phyloP scores from a whole-genome alignment of 2,329 filamentous ascomycete genomes.

The Lasiodiplodia theobromae region DNA sequence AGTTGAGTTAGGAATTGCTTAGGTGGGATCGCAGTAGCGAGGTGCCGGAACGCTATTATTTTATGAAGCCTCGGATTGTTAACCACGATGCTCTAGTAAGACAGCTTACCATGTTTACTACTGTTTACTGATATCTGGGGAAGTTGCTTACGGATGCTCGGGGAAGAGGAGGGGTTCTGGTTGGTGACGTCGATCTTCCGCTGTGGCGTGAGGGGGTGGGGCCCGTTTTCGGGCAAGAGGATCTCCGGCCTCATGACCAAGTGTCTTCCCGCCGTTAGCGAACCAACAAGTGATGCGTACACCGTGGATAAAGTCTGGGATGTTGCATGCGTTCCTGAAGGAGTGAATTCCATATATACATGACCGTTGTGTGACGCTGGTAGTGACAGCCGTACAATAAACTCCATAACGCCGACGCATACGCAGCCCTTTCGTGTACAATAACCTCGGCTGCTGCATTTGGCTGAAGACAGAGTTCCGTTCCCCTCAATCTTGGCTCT shows the following conservation, averaged over 20 bases:
- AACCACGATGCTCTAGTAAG: background rate
- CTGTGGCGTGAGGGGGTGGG: conserved; percentile 22
- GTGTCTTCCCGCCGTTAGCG: conserved; percentile 1
- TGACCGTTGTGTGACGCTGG: background rate
- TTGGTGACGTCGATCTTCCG: conserved; percentile 21
- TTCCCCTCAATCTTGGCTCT: background rate
- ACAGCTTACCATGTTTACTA: background rate
- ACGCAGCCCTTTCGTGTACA: conserved; percentile 1
- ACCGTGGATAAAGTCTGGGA: background rate
- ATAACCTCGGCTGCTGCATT: background rate
- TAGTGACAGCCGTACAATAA: background rate
- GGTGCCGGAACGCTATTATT: background rate
- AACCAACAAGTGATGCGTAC: background rate
- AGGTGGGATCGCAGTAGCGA: background rate
- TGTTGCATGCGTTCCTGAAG: conserved; percentile 17
- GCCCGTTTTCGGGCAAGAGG: conserved; percentile 26
- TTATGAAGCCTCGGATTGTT: background rate
- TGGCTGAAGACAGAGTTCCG: background rate
- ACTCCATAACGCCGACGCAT: conserved; percentile 8
- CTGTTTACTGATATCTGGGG: conserved; percentile 36
- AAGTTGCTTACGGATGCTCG: background rate
- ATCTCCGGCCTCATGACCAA: conserved; percentile 21
- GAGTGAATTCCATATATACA: background rate
- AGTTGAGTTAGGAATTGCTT: background rate
- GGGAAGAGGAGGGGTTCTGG: background rate